phyloP scores from a whole-genome alignment of 169 alveolate genomes.

The Plasmodium reichenowi region DNA sequence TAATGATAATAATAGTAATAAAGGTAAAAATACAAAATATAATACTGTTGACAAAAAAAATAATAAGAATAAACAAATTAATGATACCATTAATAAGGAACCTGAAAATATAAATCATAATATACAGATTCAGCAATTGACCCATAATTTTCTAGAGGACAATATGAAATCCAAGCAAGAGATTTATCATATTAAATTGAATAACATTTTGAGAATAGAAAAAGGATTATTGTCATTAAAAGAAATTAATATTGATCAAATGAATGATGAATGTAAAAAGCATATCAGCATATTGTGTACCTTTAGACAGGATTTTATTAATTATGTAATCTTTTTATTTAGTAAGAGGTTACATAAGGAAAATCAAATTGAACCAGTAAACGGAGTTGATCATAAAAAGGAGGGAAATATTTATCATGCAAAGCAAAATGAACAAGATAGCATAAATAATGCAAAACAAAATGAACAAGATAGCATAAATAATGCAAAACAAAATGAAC shows the following conservation, averaged over 20 bases:
- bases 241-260: constrained; percentile 17
- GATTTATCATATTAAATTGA: constrained; percentile 18
- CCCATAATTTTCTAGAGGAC: constrained; percentile 2
- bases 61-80: constrained; percentile 2
- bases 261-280: constrained; percentile 50
- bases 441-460: neutral
- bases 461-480: neutral
- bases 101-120: neutral
- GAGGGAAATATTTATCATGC: neutral
- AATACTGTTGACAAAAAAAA: neutral
- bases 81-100: neutral
- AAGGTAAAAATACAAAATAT: neutral
- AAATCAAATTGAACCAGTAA: neutral
- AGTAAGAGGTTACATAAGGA: neutral
- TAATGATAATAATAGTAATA: neutral
- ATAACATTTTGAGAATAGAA: constrained; percentile 17
- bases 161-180: neutral
- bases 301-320: constrained; percentile 42
- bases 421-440: neutral
- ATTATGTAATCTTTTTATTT: constrained; percentile 42
- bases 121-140: neutral
- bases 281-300: constrained; percentile 21
- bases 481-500: neutral
- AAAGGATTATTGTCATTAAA: constrained; percentile 17
- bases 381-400: neutral